Evolutionary conservation across 2,329 filamentous ascomycete genomes (phyloP).

Genomic region (Arthrobotrys iridis): DNA sequence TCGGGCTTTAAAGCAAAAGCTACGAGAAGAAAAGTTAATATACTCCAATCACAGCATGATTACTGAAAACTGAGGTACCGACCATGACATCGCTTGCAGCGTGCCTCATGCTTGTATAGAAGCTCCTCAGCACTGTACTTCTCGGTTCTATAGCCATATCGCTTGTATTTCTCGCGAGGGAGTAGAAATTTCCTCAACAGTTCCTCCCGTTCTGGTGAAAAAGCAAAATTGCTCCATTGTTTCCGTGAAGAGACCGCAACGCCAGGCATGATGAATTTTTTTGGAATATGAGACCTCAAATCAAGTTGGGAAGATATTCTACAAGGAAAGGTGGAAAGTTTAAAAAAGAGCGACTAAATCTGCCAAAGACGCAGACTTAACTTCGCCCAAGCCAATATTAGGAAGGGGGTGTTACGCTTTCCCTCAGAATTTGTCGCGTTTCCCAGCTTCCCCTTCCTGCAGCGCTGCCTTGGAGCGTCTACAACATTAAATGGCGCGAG

Average conservation of each 20-base stretch:
- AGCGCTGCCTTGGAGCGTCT: not conserved
- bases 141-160: conserved; percentile 38
- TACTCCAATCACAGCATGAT: not conserved
- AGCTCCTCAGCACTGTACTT: conserved; percentile 31
- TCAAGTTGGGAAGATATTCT: not conserved
- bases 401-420: not conserved
- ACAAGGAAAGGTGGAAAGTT: not conserved
- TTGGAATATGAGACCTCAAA: no score
- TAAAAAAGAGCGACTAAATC: not conserved
- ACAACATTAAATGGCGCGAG: not conserved
- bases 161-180: conserved; percentile 26
- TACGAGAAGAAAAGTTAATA: not conserved
- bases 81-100: conserved; percentile 43
- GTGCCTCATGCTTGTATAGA: conserved; percentile 37
- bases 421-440: not conserved
- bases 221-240: conserved; percentile 28
- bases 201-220: conserved; percentile 20
- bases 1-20: conserved; percentile 46
- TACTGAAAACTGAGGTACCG: not conserved
- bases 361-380: conserved; percentile 15
- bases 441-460: not conserved
- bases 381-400: not conserved
- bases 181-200: conserved; percentile 16
- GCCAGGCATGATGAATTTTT: conserved; percentile 40
- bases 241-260: not conserved